Base-by-base conservation (phyloP, 805 yeast species). In the Wickerhamiella occidentalis region DNA sequence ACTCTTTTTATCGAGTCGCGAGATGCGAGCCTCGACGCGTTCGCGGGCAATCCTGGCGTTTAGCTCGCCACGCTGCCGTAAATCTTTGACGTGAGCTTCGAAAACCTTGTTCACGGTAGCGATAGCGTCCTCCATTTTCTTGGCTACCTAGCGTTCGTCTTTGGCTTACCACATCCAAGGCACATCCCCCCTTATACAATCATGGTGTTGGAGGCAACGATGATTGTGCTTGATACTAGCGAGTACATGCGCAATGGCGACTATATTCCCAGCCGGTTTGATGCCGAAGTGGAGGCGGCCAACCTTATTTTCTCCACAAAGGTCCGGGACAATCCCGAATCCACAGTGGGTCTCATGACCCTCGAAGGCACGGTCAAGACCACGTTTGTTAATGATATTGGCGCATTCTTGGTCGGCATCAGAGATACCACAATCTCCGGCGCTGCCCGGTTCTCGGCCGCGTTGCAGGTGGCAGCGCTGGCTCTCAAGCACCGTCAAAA, bases 221-320 rank as follows among this genome's bases (percentile, higher is more conserved):
- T 92, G 83, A 77, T 92, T 54, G 85, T 87, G 71, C 68, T 92
- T 62, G 99, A 92, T 72, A 90, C 87, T 73, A 86, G 96, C 47
- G 98, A 92, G 69, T 90, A 75, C 66, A 84, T 88, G 78, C 76
- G 98, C 61, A 92, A 92, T 64, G 98, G 97, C 28, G 98, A 92
- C 65, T 92, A 81, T 61, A 75, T 84, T 33, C 79, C 94, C 15
- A 80, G 88, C 13, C 75, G 98, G 60, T 88, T 80, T 63, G 94
- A 84, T 55, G 96, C 97, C 1, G 96, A 92, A 67, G 71, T 84
- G 53, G 95, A 92, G 54, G 80, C 96, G 8, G 87, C 88, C 25
- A 92, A 86, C 58, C 72, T 80, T 57, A 78, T 92, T 41, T 94
- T 92, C 70, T 82, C 82, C 55, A 78, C 84, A 55, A 90, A 92